Conservation (phyloP, 352 stramenopile species). For the Blastocystis sp. region DNA sequence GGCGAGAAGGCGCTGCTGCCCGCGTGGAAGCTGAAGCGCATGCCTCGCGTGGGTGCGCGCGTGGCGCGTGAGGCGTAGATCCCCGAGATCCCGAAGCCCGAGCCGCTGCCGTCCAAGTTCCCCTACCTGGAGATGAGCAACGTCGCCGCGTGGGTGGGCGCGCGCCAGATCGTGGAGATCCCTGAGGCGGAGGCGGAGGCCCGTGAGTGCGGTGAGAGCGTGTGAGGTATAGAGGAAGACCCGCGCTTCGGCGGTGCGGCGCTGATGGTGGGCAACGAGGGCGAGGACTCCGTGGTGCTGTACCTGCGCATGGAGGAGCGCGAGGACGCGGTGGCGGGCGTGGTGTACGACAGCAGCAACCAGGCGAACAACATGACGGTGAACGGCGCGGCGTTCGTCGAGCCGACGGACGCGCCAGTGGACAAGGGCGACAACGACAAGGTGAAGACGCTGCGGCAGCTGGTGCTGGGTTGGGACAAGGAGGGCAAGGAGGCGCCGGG, state of each 20-base stretch:
- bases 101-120: constrained; percentile 55
- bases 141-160: constrained; percentile 62
- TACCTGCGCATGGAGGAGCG: constrained; percentile 67
- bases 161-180: constrained; percentile 66
- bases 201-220: neutral
- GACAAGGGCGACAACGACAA: constrained; percentile 69
- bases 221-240: constrained; percentile 27
- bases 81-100: constrained; percentile 58
- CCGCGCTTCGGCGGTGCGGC: constrained; percentile 61
- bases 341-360: constrained; percentile 65
- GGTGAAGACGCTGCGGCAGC: constrained; percentile 53
- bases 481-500: constrained; percentile 62
- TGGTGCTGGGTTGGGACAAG: constrained; percentile 67
- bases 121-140: constrained; percentile 65
- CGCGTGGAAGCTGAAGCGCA: constrained; percentile 56
- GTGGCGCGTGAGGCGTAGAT: constrained; percentile 22
- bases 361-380: constrained; percentile 66
- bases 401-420: constrained; percentile 18
- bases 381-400: constrained; percentile 41
- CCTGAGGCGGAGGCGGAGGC: constrained; percentile 49
- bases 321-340: neutral
- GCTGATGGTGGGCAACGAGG: constrained; percentile 68
- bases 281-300: constrained; percentile 64
- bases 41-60: constrained; percentile 6
- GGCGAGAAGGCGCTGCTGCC: constrained; percentile 35